Base-by-base conservation (phyloP, 1,284 basidiomycete genomes). In the Leccinum angustisporum region DNA sequence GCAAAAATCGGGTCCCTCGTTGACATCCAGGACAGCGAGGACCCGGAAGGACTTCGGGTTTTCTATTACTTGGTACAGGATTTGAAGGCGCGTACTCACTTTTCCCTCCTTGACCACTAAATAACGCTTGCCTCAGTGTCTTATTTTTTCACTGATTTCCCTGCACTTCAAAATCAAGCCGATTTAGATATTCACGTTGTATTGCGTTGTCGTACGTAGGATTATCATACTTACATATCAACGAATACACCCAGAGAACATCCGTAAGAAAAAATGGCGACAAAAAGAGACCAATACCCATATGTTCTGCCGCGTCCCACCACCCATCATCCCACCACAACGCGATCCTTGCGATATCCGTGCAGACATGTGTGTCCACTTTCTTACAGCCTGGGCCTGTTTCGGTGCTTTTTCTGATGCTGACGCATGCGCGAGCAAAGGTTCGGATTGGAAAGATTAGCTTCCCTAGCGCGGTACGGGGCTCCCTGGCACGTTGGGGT, bases 141-240 rank as follows among this genome's bases (percentile, higher is more conserved):
- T 98, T 66, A 96, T 98, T 68, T 98, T 98, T 78, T 97, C 96
- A 18, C 85, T 99, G 66, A 98, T 98, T 75, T 94, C 94, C 13
- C 85, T 98, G 51, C 95, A 99, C 81, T 98, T 98, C 89, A 98
- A 98, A 82, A 98, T 99, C 84, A 98, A 99, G 84, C 97, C 97
- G 18, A 97, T 95, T 72, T 93, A 86, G 78, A 25, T 14, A 48
- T 25, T 48, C 21, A 21, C 46, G 46, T 14, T 46, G 16, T 18
- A 13, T 21, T 38, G 36, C 36, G 36, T 36, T 36, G 36, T 36
- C 36, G 36, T 38, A 38, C 16, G 36, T 38, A 38, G 36, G 36
- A 38, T 38, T 16, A 16, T 38, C 14, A 38, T 38, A 38, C 36
- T 38, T 80, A 69, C 81, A 81, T 75, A 68, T 72, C 36, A 73